Evolutionary conservation across 176 grass and related monocot genomes (phyloP), one percentile per base, ranked within the genome.

Genomic region (Aegilops speltoides): DNA sequence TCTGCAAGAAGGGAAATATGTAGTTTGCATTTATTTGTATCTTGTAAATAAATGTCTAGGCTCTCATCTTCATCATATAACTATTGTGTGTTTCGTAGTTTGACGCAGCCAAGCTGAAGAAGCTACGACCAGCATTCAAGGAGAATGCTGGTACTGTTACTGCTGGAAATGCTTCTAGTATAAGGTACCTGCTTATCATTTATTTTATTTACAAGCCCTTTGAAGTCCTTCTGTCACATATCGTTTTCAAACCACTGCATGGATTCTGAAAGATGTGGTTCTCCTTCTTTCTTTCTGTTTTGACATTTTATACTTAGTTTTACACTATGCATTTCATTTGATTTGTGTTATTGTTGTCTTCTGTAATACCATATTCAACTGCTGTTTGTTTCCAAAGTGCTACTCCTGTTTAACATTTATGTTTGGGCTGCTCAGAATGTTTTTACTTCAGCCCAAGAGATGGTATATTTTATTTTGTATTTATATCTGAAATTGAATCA

Each of bases 81-180:
- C 60, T 29, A 65, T 33, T n/a, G 16, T 68, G 10, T 69, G 10
- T 75, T 28, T 90, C 16, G 36, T 84, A 98, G 96, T 98, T 98
- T 92, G 96, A 98, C 73, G 88, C 96, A 46, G 79, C 64, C 41
- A 98, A 98, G 87, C 76, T 98, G 73, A 94, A 87, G 90, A 98
- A 98, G 87, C 91, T 95, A 38, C 90, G 90, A 32, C 84, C 96
- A 81, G 95, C 93, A 93, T 98, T 98, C 86, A 98, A 95, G 84
- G 93, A 95, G 26, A 96, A 91, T 76, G 75, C 73, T 84, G 96
- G 93, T 64, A 98, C 88, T 19, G 96, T 98, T 83, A 98, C 96
- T 65, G 93, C 93, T 88, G 96, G 96, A 67, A 98, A 98, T 94
- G 91, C 96, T 59, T 98, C 96, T 92, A 98, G 95, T 68, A 91